phyloP scores from a whole-genome alignment of 345 rosid species.

The Melaleuca alternifolia region DNA sequence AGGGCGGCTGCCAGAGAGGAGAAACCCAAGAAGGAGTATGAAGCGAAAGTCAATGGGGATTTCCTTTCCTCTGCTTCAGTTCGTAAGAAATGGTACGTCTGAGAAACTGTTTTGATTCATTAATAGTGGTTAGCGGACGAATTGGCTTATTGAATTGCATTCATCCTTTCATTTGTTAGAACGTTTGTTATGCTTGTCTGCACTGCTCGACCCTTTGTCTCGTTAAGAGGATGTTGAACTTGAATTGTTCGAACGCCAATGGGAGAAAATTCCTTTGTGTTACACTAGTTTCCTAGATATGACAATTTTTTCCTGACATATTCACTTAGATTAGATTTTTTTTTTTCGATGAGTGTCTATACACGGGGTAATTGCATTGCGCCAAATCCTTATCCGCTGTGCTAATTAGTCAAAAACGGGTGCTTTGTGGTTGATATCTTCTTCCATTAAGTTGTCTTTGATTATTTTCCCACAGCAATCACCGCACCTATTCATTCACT shows the following conservation, averaged over 20 bases:
- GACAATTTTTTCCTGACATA: neutral
- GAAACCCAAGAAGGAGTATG: slow-evolving; percentile 44
- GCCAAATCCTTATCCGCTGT: neutral
- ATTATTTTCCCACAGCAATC: neutral
- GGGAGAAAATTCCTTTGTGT: neutral
- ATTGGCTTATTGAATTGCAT: neutral
- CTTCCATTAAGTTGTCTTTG: neutral
- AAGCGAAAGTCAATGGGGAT: slow-evolving; percentile 41
- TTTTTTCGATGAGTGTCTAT: neutral
- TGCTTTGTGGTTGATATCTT: neutral
- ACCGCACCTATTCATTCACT: neutral
- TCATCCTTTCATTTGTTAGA: neutral
- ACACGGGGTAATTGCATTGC: too few relatives aligned
- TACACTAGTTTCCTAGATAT: neutral
- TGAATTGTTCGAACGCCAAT: neutral
- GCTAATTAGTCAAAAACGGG: neutral
- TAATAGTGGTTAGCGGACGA: neutral
- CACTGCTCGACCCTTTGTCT: neutral
- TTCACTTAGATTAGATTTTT: neutral
- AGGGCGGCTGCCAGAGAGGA: slow-evolving; percentile 57
- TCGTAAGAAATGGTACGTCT: slow-evolving; percentile 53
- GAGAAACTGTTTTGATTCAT: neutral
- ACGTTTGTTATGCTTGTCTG: neutral
- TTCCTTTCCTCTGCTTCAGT: slow-evolving; percentile 22
- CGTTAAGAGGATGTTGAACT: neutral